These are phyloP conservation scores for Aspergillus luchuensis DNA, from an alignment of 2,329 filamentous ascomycete species.

Conservation along the genomic window DNA sequence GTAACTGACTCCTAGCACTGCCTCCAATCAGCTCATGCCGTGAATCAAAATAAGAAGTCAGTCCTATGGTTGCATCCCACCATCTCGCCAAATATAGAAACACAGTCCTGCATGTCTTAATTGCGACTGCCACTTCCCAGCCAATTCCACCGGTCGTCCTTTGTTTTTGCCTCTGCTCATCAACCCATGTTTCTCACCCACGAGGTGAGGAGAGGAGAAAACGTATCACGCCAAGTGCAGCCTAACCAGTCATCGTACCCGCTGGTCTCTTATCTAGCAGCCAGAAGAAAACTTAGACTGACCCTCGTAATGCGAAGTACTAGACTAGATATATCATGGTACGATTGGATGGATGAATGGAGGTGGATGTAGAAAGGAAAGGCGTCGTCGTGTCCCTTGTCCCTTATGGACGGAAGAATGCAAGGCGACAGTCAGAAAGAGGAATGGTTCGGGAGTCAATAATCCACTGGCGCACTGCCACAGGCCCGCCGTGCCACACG, in stretches of 20 bases:
- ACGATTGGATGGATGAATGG: too few species aligned
- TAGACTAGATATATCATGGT: neutral
- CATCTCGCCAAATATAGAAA: conserved; percentile 24
- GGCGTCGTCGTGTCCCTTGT: neutral
- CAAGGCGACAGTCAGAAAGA: neutral
- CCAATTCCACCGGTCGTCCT: conserved; percentile 1
- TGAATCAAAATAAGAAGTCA: neutral
- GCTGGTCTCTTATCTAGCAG: neutral
- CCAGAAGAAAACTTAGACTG: neutral
- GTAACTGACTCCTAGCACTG: neutral
- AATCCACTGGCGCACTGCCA: neutral
- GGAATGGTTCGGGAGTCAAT: neutral
- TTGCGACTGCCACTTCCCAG: conserved; percentile 1
- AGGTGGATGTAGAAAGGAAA: too few species aligned
- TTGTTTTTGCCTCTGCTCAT: neutral
- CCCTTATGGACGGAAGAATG: neutral
- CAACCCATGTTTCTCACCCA: neutral
- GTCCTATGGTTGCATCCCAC: neutral
- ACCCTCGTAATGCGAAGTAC: neutral
- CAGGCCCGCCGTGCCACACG: conserved; percentile 3
- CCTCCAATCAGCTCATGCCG: neutral
- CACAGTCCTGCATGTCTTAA: conserved; percentile 24
- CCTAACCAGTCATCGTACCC: neutral
- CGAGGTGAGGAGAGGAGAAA: conserved; percentile 3
- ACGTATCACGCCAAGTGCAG: neutral